Base-by-base conservation (phyloP, 2,329 filamentous ascomycete species). In the Aphanoascus verrucosus region DNA sequence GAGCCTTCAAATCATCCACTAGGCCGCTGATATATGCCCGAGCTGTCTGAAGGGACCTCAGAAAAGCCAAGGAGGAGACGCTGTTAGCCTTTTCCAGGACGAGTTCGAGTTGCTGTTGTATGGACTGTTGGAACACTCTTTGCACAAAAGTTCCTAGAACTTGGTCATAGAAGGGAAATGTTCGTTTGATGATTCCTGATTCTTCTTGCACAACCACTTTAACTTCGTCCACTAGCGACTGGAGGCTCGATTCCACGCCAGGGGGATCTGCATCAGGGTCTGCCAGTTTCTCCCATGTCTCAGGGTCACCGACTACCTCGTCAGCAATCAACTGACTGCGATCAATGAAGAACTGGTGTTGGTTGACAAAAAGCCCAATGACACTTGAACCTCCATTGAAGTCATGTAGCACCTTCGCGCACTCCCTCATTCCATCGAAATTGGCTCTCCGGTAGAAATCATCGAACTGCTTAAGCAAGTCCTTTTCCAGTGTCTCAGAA, bases 291-390 rank as follows among this genome's bases (percentile, higher is more conserved):
- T 97, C 91, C 90, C 91, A 96, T 1, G 82, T 84, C 57, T 88
- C 72, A n/a, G 67, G 63, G 57, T 76, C 72, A 28, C 72, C 72
- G 20, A 67, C 68, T 40, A 94, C 81, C 66, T 95, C 90, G 63
- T 95, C 90, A 0, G 85, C 86, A 48, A 95, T 84, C 54, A 98
- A 76, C 67, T 97, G 91, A 60, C 89, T 93, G 23, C 90, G 80
- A 66, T 97, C 93, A 64, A 98, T 96, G 72, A 98, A 98, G 77
- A 98, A 98, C 64, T 95, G 89, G 71, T 98, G 94, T 68, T 98
- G 93, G 66, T 98, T 98, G 65, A 98, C 91, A 68, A 97, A 98
- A 9, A 91, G 78, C 12, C 88, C 91, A 69, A 96, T 94, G 56
- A 97, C 93, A 66, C 90, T 97, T 54, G 88, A 83, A 49, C 93